These are phyloP conservation scores for Coffea eugenioides DNA, from an alignment of 257 asterid species.

Conservation along the genomic window DNA sequence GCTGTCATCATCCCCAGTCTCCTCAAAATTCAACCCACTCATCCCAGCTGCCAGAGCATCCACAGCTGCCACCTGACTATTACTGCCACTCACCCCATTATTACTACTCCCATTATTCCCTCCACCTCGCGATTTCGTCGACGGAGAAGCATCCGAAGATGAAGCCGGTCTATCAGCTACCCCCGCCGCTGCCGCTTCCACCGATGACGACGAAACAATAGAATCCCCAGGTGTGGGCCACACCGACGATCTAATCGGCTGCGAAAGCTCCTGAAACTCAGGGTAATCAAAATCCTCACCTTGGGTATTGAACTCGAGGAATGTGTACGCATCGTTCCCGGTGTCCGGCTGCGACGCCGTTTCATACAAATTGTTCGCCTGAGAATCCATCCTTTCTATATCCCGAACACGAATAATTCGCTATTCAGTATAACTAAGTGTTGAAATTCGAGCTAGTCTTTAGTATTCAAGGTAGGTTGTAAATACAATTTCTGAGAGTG, in stretches of 20 bases:
- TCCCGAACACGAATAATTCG: not conserved
- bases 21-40: slow-evolving; percentile 94
- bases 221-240: slow-evolving; percentile 87
- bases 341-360: slow-evolving; percentile 98
- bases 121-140: slow-evolving; percentile 43
- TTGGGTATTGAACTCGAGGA: slow-evolving; percentile 87
- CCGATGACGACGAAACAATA: slow-evolving; percentile 29
- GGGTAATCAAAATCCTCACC: slow-evolving; percentile 94
- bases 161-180: slow-evolving; percentile 46
- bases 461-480: not conserved
- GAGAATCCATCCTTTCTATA: slow-evolving; percentile 55
- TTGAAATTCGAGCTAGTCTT: slow-evolving; percentile 21
- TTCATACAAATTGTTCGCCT: slow-evolving; percentile 71
- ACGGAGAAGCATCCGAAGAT: slow-evolving; percentile 60
- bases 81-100: slow-evolving; percentile 25
- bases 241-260: slow-evolving; percentile 74
- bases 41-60: slow-evolving; percentile 91
- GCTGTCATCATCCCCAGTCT: slow-evolving; percentile 86
- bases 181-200: slow-evolving; percentile 16
- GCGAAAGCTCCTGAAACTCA: slow-evolving; percentile 84
- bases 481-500: not conserved
- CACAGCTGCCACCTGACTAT: slow-evolving; percentile 69
- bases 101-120: slow-evolving; percentile 27
- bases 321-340: slow-evolving; percentile 86
- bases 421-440: not conserved